phyloP scores from a whole-genome alignment of 352 stramenopile species.

The Phytophthora sp. region DNA sequence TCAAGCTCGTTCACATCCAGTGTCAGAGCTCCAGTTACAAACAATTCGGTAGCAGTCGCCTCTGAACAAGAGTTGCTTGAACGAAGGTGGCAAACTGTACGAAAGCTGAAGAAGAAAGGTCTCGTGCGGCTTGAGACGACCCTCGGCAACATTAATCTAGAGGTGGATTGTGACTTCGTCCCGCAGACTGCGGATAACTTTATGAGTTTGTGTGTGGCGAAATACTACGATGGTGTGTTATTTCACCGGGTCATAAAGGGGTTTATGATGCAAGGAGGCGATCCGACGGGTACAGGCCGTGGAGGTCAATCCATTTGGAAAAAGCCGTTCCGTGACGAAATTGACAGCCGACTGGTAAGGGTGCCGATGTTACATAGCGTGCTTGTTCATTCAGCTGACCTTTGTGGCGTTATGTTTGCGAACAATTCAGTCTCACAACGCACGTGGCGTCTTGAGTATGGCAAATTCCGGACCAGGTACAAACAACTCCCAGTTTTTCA shows the following conservation, averaged over 20 bases:
- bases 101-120: slow-evolving; percentile 95
- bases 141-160: slow-evolving; percentile 94
- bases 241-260: slow-evolving; percentile 97
- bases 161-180: slow-evolving; percentile 97
- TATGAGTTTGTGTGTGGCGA: slow-evolving; percentile 91
- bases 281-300: slow-evolving; percentile 95
- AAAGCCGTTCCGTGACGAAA: slow-evolving; percentile 96
- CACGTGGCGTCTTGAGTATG: slow-evolving; percentile 95
- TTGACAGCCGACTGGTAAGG: slow-evolving; percentile 93
- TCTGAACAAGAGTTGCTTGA: slow-evolving; percentile 71
- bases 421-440: slow-evolving; percentile 75
- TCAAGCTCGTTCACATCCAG: slow-evolving; percentile 97
- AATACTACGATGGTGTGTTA: slow-evolving; percentile 94
- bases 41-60: slow-evolving; percentile 54
- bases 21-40: slow-evolving; percentile 76
- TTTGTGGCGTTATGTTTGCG: slow-evolving; percentile 9
- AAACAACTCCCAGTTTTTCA: slow-evolving; percentile 99
- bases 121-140: slow-evolving; percentile 96
- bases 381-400: slow-evolving; percentile 1
- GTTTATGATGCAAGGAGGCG: slow-evolving; percentile 97
- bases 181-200: slow-evolving; percentile 98
- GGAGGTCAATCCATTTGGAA: slow-evolving; percentile 96
- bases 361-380: background rate
- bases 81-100: slow-evolving; percentile 86
- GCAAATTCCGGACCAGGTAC: slow-evolving; percentile 96